Conservation (phyloP, 441 rosid genomes). For the Raphanus hybrid region DNA sequence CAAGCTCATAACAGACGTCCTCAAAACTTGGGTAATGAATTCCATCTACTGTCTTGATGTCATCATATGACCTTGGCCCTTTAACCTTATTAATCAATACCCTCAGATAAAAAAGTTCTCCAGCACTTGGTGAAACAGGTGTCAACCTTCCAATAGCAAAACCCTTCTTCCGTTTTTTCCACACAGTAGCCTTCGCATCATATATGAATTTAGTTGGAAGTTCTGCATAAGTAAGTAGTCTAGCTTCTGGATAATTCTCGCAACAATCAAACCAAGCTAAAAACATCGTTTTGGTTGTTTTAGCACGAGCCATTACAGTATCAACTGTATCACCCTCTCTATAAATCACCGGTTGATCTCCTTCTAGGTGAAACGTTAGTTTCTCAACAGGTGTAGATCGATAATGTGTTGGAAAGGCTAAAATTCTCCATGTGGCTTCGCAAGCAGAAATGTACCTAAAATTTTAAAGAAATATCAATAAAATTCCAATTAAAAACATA, state of each 20-base stretch:
- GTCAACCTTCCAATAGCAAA: not conserved
- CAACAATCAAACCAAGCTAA: not conserved
- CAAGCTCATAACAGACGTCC: not conserved
- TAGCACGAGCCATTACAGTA: not conserved
- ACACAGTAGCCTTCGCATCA: not conserved
- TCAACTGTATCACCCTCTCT: not conserved
- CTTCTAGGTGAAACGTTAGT: not conserved
- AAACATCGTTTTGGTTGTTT: not conserved
- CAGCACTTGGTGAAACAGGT: not conserved
- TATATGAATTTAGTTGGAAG: not conserved
- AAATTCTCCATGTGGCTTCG: not conserved
- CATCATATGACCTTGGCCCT: not conserved
- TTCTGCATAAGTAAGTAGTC: not conserved
- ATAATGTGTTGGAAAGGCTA: not conserved
- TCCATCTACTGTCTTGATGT: not conserved
- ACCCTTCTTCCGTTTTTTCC: not conserved
- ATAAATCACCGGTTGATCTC: not conserved
- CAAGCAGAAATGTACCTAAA: not conserved
- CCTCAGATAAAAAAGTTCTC: not conserved
- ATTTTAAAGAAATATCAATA: too few species aligned
- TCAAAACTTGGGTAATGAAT: not conserved
- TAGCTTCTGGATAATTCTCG: not conserved
- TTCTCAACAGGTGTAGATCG: not conserved
- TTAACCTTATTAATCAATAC: not conserved
- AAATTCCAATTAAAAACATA: too few species aligned